These are phyloP conservation scores for sunflower (Helianthus annuus) DNA, from an alignment of 129 eudicot genomes.

Conservation along the genomic window DNA sequence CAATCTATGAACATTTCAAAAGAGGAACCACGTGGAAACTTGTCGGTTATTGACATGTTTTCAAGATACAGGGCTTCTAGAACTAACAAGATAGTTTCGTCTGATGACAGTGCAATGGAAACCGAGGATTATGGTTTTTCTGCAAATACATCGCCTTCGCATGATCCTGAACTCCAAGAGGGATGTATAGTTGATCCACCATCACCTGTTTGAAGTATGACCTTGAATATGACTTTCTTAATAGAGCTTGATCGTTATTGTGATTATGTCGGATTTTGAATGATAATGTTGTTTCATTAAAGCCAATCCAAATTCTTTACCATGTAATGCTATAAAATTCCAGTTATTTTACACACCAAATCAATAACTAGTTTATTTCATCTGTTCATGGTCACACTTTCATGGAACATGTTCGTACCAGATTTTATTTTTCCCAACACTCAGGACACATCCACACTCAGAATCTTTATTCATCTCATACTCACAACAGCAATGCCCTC, in stretches of 20 bases:
- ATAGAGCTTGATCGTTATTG: not conserved
- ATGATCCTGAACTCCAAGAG: constrained; percentile 25
- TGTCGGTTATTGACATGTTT: constrained; percentile 54
- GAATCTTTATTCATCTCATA: constrained; percentile 12
- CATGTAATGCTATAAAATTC: not conserved
- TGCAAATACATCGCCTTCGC: constrained; percentile 34
- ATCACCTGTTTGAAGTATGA: not conserved
- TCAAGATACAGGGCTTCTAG: constrained; percentile 54
- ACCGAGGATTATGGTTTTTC: constrained; percentile 46
- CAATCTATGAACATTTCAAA: constrained; percentile 29
- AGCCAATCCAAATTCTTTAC: not conserved
- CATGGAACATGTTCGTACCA: constrained; percentile 6
- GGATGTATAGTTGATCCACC: constrained; percentile 22
- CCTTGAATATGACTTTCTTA: too few species aligned
- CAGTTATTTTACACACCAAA: constrained; percentile 16
- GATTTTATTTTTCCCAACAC: not conserved
- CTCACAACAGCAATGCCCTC: not conserved
- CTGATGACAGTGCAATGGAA: constrained; percentile 26
- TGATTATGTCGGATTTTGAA: constrained; percentile 8
- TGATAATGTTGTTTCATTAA: constrained; percentile 6
- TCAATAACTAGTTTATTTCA: constrained; percentile 30
- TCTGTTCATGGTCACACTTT: constrained; percentile 7
- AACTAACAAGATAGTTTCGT: constrained; percentile 13
- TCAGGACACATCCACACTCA: not conserved
- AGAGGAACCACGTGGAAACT: constrained; percentile 35